A percentile compares a stretch with the other conserved stretches of the same genome.
These are phyloP conservation scores for Orbilia javanica DNA, from an alignment of 2,329 filamentous ascomycete species.

Conservation along the genomic window DNA sequence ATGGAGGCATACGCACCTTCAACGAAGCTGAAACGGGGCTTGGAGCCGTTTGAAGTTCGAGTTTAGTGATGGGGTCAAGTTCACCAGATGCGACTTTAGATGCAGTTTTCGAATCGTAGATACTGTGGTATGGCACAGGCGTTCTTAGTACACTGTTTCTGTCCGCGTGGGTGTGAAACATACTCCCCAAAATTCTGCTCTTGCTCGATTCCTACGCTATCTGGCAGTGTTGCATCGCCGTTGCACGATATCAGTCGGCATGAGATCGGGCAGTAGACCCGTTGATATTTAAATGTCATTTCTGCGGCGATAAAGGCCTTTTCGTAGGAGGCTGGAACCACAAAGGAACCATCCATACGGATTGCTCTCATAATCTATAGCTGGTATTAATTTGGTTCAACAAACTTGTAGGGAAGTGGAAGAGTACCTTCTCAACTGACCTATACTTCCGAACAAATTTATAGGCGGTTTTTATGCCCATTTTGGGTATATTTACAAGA, in stretches of 20 bases:
- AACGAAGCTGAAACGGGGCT: conserved; percentile 47
- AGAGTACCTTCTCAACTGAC: conserved; percentile 76
- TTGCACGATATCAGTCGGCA: conserved; percentile 81
- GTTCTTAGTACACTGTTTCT: background rate
- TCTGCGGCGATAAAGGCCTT: conserved; percentile 87
- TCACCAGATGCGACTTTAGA: conserved; percentile 82
- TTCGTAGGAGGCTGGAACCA: conserved; percentile 83
- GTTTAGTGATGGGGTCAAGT: conserved; percentile 88
- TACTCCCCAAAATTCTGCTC: conserved; percentile 80
- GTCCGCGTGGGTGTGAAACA: conserved; percentile 66
- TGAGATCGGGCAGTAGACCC: conserved; percentile 86
- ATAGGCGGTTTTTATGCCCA: conserved; percentile 94
- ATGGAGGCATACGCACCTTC: conserved; percentile 60
- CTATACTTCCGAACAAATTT: conserved; percentile 91
- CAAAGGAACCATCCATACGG: conserved; percentile 88
- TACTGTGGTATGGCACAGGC: conserved; percentile 12
- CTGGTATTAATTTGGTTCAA: background rate
- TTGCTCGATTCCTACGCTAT: conserved; percentile 72
- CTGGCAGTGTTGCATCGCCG: conserved; percentile 69
- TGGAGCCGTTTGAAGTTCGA: conserved; percentile 48
- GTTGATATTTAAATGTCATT: conserved; percentile 91
- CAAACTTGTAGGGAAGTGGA: background rate
- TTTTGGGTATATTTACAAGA: conserved; percentile 82
- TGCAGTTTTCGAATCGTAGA: conserved; percentile 72
- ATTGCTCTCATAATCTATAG: conserved; percentile 75